These are phyloP conservation scores for Crinitomyces ghanaensis DNA, from an alignment of 805 yeast species.

Conservation along the genomic window DNA sequence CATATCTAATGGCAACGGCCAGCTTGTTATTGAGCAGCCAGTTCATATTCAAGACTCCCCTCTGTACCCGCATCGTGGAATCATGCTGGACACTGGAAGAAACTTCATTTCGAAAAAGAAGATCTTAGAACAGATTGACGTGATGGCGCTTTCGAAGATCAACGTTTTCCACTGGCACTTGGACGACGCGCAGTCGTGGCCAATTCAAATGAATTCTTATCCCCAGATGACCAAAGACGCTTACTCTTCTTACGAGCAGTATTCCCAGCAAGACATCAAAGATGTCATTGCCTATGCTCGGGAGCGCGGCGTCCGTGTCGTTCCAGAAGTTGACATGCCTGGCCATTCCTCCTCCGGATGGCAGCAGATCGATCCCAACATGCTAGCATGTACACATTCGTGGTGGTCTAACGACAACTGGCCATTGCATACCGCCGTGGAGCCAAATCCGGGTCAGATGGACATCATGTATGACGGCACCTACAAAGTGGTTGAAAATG, in stretches of 20 bases:
- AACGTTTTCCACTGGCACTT: slow-evolving; percentile 34
- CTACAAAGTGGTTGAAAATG: slow-evolving; percentile 26
- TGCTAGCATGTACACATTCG: slow-evolving; percentile 27
- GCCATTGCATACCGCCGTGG: slow-evolving; percentile 22
- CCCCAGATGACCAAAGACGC: slow-evolving; percentile 33
- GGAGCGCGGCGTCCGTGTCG: slow-evolving; percentile 30
- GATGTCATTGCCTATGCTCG: slow-evolving; percentile 26
- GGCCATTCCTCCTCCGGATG: slow-evolving; percentile 34
- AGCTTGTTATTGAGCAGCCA: slow-evolving; percentile 25
- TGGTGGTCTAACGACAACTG: slow-evolving; percentile 23
- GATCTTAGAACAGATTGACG: slow-evolving; percentile 29
- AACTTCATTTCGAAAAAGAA: slow-evolving; percentile 25
- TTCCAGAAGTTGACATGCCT: slow-evolving; percentile 34
- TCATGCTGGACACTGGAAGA: slow-evolving; percentile 31
- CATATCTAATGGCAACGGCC: slow-evolving; percentile 7
- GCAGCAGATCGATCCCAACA: slow-evolving; percentile 24
- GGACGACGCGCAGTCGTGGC: slow-evolving; percentile 33
- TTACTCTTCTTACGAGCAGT: slow-evolving; percentile 26
- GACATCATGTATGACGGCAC: slow-evolving; percentile 27
- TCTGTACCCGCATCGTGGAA: slow-evolving; percentile 29
- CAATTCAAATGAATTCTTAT: slow-evolving; percentile 23
- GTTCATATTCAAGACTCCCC: slow-evolving; percentile 30
- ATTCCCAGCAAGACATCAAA: slow-evolving; percentile 22
- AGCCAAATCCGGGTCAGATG: slow-evolving; percentile 34
- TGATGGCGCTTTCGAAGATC: slow-evolving; percentile 30